Evolutionary conservation across 2,329 filamentous ascomycete species (phyloP).

Genomic region (Diaporthe batatas): DNA sequence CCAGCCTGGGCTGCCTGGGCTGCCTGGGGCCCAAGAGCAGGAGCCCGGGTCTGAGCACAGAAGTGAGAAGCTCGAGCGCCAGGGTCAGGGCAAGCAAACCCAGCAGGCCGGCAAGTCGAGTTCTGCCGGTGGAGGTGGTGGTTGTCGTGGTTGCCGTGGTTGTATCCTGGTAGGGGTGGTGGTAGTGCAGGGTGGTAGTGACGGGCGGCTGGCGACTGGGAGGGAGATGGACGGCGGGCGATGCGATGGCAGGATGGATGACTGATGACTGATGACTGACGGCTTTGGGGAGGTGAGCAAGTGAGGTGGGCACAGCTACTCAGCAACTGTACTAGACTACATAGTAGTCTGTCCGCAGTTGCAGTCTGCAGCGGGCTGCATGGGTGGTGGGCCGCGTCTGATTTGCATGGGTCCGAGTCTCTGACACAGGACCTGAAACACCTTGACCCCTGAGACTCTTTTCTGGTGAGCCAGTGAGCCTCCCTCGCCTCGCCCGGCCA

Average conservation of each 20-base stretch:
- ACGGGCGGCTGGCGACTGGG: too few species aligned
- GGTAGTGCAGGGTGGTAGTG: neutral
- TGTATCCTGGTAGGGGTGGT: too few species aligned
- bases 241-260: too few species aligned
- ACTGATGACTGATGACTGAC: conserved; percentile 1
- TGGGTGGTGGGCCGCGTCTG: conserved; percentile 30
- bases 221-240: too few species aligned
- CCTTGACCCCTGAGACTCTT: conserved; percentile 27
- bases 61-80: conserved; percentile 15
- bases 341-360: neutral
- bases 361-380: conserved; percentile 24
- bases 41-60: conserved; percentile 1
- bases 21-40: neutral
- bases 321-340: too few species aligned
- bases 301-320: too few species aligned
- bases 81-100: neutral
- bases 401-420: conserved; percentile 35
- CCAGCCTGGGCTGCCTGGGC: too few species aligned
- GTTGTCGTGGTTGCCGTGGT: too few species aligned
- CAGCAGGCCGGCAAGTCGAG: neutral
- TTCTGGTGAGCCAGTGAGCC: conserved; percentile 24
- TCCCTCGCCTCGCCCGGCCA: conserved; percentile 33
- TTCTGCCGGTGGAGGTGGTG: conserved; percentile 13
- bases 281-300: neutral
- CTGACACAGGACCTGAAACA: conserved; percentile 38